Base-by-base conservation (phyloP, 106 monocot species). In the Agapanthus africanus region DNA sequence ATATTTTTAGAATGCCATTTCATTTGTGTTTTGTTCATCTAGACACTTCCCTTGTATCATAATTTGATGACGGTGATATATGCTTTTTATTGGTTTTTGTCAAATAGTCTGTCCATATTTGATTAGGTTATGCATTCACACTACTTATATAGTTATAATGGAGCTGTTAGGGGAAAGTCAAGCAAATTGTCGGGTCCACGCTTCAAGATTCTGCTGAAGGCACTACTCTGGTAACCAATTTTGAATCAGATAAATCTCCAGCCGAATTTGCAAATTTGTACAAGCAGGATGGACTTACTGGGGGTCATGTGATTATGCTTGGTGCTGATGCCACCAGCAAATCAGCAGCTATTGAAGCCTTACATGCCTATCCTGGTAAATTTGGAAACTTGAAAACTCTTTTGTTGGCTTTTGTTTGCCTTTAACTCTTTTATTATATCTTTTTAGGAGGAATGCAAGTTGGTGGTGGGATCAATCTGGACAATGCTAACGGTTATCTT, bases 251-350 rank as follows among this genome's bases (percentile, higher is more conserved):
- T 56, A 91, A 88, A 47, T 78, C 88, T 9, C 72, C 88, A 4
- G 79, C 74, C 3, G 86, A 78, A 68, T 97, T 78, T 74, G 91
- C 91, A 32, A 25, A 70, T 49, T 22, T 95, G 74, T 95, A 95
- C 76, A 88, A 77, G 68, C 22, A 78, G 34, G 88, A 95, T 40
- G 82, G 79, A 39, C 88, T 95, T 34, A 59, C 66, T 4, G 95
- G 95, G 41, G 91, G 95, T 15, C 86, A 97, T 79, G 95, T 91
- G 23, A 97, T 97, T 73, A 97, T 97, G 91, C 88, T 97, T 37
- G 91, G 86, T 38, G 80, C 80, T 26, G 95, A 91, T 77, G 63
- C 75, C 16, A 61, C 70, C 21, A 97, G 91, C 78, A 79, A 59
- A 59, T 66, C 74, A 54, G 86, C 91, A 8, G 86, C 84, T 27